Conservation (phyloP, 768 basidiomycete species). For the Lentinus brumalis region DNA sequence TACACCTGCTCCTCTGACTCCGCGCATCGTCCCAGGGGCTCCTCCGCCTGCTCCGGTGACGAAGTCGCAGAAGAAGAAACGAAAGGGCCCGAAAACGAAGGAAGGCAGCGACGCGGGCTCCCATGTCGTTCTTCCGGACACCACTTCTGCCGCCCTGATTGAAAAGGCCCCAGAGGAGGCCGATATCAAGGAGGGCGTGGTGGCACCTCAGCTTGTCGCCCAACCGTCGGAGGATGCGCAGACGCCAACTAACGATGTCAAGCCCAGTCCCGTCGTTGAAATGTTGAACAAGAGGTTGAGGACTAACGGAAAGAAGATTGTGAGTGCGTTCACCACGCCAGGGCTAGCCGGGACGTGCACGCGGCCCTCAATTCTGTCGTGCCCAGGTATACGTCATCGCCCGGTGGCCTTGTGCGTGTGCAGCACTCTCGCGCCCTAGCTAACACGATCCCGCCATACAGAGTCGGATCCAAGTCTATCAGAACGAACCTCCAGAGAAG, state of each 20-base stretch:
- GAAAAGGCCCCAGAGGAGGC: slow-evolving; percentile 53
- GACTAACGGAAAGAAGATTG: slow-evolving; percentile 81
- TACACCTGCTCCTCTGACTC: slow-evolving; percentile 26
- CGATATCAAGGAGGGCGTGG: slow-evolving; percentile 49
- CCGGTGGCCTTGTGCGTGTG: background rate
- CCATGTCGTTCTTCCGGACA: slow-evolving; percentile 48
- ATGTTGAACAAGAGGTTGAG: slow-evolving; percentile 80
- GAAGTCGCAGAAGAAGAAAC: slow-evolving; percentile 67
- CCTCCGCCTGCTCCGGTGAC: slow-evolving; percentile 60
- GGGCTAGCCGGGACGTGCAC: background rate
- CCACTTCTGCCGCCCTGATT: slow-evolving; percentile 44
- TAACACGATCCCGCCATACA: slow-evolving; percentile 30
- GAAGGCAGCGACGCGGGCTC: slow-evolving; percentile 48
- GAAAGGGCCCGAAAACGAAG: slow-evolving; percentile 50
- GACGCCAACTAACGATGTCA: slow-evolving; percentile 32
- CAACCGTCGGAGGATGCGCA: slow-evolving; percentile 29
- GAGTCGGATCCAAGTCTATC: slow-evolving; percentile 76
- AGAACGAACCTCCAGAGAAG: slow-evolving; percentile 63
- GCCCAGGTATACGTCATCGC: slow-evolving; percentile 15
- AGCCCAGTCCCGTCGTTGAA: slow-evolving; percentile 73
- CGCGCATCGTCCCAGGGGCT: slow-evolving; percentile 76
- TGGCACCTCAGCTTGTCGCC: slow-evolving; percentile 49
- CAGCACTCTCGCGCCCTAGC: background rate
- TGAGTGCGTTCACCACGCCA: slow-evolving; percentile 36
- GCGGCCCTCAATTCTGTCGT: slow-evolving; percentile 9